A percentile compares a stretch with the other conserved stretches of the same genome.
Evolutionary conservation across 2,329 filamentous ascomycete species (phyloP).

Genomic region (Chaetomium strumarium): DNA sequence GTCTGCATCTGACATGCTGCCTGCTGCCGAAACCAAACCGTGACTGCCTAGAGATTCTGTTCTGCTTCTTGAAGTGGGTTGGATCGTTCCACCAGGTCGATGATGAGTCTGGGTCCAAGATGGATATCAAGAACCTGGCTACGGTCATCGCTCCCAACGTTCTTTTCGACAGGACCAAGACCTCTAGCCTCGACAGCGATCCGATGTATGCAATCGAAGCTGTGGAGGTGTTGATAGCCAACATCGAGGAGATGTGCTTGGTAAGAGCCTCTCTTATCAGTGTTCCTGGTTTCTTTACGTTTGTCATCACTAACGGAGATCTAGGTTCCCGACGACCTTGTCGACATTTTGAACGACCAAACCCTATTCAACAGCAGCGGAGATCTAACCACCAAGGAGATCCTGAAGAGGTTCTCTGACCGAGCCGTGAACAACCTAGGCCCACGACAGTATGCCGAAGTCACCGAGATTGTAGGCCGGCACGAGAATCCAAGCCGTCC

Average conservation of each 20-base stretch:
- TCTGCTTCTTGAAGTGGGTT: constrained; percentile 95
- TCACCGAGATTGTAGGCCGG: constrained; percentile 51
- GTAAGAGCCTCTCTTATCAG: constrained; percentile 51
- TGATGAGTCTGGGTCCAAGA: constrained; percentile 94
- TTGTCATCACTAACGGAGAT: constrained; percentile 22
- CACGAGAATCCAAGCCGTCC: constrained; percentile 52
- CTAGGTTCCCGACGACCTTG: constrained; percentile 88
- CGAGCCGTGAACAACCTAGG: constrained; percentile 44
- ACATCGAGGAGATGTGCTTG: constrained; percentile 95
- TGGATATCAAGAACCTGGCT: constrained; percentile 96
- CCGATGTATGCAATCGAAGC: constrained; percentile 92
- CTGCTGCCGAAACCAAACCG: constrained; percentile 86
- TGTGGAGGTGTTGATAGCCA: constrained; percentile 83
- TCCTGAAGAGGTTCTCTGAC: constrained; percentile 87
- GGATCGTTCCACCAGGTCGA: constrained; percentile 96
- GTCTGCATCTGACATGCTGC: constrained; percentile 87
- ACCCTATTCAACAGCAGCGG: constrained; percentile 73
- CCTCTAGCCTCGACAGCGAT: constrained; percentile 68
- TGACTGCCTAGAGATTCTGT: constrained; percentile 90
- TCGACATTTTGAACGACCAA: constrained; percentile 78
- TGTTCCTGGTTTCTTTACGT: neutral
- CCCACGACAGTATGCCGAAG: constrained; percentile 54
- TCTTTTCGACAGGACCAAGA: constrained; percentile 64
- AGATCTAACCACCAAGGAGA: constrained; percentile 95
- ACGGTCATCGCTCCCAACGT: constrained; percentile 98